These are phyloP conservation scores for Lophiostoma macrostomum DNA, from an alignment of 495 filamentous ascomycete genomes.

Conservation along the genomic window DNA sequence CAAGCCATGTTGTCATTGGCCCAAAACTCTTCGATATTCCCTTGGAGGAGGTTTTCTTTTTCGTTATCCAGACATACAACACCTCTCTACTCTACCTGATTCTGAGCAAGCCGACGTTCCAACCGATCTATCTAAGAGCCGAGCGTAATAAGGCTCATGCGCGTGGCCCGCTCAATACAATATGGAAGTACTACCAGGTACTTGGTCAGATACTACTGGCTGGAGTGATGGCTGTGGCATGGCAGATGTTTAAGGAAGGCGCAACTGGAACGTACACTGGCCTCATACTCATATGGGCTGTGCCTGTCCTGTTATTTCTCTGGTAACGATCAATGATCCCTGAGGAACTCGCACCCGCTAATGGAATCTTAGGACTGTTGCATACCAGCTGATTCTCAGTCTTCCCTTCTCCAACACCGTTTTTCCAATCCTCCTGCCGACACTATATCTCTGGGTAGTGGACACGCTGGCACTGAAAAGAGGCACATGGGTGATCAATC, in stretches of 20 bases:
- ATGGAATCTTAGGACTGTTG: conserved; percentile 41
- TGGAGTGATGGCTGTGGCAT: conserved; percentile 40
- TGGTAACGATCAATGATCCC: conserved; percentile 44
- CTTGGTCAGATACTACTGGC: conserved; percentile 47
- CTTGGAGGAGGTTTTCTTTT: conserved; percentile 69
- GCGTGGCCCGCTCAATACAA: conserved; percentile 17
- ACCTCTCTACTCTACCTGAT: conserved; percentile 63
- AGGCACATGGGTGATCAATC: conserved; percentile 65
- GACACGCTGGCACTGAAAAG: conserved; percentile 59
- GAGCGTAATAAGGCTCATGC: conserved; percentile 13
- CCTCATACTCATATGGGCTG: conserved; percentile 64
- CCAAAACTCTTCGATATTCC: conserved; percentile 58
- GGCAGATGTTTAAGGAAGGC: conserved; percentile 42
- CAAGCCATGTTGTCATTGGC: conserved; percentile 56
- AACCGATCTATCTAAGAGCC: conserved; percentile 51
- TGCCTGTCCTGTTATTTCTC: conserved; percentile 58
- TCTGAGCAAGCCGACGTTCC: conserved; percentile 59
- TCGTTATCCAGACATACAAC: conserved; percentile 71
- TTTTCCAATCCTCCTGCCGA: conserved; percentile 57
- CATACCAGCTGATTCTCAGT: conserved; percentile 56
- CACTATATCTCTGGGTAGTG: conserved; percentile 64
- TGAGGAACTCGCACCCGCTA: not conserved
- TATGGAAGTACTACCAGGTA: conserved; percentile 36
- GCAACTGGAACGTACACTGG: conserved; percentile 59
- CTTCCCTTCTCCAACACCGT: conserved; percentile 53